phyloP scores from a whole-genome alignment of 192 early-diverging fungal genomes.

The Spinellus fusiger region DNA sequence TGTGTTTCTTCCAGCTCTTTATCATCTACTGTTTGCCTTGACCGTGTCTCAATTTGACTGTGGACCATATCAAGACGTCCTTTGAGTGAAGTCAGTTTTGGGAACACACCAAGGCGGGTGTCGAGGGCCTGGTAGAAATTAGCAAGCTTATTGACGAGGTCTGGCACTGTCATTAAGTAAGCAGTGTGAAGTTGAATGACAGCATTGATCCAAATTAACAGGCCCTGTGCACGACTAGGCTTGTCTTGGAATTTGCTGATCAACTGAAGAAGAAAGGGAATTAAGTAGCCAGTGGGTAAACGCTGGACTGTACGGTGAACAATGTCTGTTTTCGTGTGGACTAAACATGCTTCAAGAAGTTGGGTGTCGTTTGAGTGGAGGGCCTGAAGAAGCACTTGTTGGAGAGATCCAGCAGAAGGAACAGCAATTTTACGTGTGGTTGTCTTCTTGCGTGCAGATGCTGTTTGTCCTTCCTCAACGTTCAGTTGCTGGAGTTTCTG shows the following conservation, averaged over 20 bases:
- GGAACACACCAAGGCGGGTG: conserved; percentile 35
- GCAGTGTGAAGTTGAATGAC: conserved; percentile 41
- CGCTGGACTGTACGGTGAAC: conserved; percentile 33
- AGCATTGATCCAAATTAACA: conserved; percentile 46
- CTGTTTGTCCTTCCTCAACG: conserved; percentile 20
- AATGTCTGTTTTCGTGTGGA: conserved; percentile 27
- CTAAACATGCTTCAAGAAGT: conserved; percentile 42
- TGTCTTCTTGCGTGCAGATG: background rate
- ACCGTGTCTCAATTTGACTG: conserved; percentile 41
- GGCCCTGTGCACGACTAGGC: conserved; percentile 33
- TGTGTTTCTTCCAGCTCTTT: conserved; percentile 32
- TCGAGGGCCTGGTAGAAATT: conserved; percentile 46
- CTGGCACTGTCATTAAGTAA: conserved; percentile 50
- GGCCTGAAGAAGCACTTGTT: conserved; percentile 48
- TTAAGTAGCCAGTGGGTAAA: conserved; percentile 40
- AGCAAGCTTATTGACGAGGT: conserved; percentile 40
- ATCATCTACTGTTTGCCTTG: conserved; percentile 19
- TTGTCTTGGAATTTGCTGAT: conserved; percentile 43
- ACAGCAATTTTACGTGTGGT: conserved; percentile 12
- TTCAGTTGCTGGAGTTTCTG: conserved; percentile 37
- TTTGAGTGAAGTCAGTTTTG: conserved; percentile 42
- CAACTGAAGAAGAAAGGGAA: conserved; percentile 40
- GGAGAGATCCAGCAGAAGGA: conserved; percentile 43
- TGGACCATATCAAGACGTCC: conserved; percentile 47
- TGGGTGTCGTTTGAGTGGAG: conserved; percentile 46